Evolutionary conservation across 345 rosid genomes (phyloP), one percentile per base, ranked within the genome.

Genomic region (Hypericum perforatum): DNA sequence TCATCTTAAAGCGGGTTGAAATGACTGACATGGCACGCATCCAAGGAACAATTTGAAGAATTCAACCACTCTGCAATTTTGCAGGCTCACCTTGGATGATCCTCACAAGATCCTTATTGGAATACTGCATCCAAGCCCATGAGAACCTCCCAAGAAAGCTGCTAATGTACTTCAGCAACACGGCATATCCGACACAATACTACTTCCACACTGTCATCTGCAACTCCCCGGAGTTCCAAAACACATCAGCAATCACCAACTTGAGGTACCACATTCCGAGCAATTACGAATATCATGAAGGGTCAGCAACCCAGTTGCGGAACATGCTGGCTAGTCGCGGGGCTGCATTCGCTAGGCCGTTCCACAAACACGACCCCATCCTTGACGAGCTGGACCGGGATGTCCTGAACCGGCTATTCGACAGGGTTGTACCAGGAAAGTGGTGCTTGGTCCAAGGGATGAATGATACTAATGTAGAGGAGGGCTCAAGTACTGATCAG

Each of bases 171-270:
- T 61, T 73, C 32, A 63, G 63, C 49, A 64, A 73, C 49, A 54
- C 60, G 11, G 58, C 54, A 39, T 49, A 51, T 45, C 77, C 77
- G 11, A 51, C 61, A 6, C 59, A 64, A 39, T 61, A 49, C 46
- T 68, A 73, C 70, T 68, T 68, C 70, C 77, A 68, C 53, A 64
- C 77, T 7, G 59, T 73, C 57, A 43, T 64, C 0, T 68, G 77
- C 74, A 73, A 72, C 64, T 53, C 77, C 50, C 73, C 70, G 11
- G 67, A 61, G 15, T 72, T 68, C 11, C 59, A 46, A 16, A 72
- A 72, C 70, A 61, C 57, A 8, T 64, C 68, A 41, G 12, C 64
- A 7, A 62, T 47, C 43, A 41, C 16, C 11, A 45, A 61, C 6
- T 57, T 72, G 11, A 68, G 65, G 49, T 68, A 41, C 67, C 54